Percentiles rank a stretch among this genome's conserved stretches.
phyloP scores from a whole-genome alignment of 192 early-diverging fungal genomes.

The Entomortierella parvispora region DNA sequence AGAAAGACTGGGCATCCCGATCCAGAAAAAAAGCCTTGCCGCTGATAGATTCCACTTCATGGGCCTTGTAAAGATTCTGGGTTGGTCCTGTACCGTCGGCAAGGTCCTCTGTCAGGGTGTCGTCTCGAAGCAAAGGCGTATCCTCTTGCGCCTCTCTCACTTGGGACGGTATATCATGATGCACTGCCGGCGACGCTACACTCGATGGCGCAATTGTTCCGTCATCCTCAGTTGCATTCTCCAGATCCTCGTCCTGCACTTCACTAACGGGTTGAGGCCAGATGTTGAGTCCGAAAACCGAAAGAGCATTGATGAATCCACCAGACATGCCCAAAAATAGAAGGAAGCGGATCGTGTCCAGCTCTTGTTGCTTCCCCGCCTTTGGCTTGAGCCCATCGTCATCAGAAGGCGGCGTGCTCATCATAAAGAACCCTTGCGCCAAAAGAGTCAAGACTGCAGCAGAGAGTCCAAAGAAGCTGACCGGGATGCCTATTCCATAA shows the following conservation, averaged over 20 bases:
- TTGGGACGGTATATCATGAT: neutral
- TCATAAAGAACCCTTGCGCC: slow-evolving; percentile 26
- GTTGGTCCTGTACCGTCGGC: neutral
- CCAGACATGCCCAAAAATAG: slow-evolving; percentile 30
- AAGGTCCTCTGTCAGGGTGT: neutral
- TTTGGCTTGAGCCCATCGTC: neutral
- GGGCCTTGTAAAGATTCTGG: neutral
- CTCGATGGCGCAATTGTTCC: too few species aligned
- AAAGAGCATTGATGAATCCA: slow-evolving; percentile 15
- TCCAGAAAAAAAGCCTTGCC: slow-evolving; percentile 38
- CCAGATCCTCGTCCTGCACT: too few species aligned
- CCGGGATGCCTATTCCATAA: slow-evolving; percentile 23
- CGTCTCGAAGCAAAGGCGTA: slow-evolving; percentile 18
- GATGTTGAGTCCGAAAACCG: slow-evolving; percentile 19
- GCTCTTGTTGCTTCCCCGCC: slow-evolving; percentile 3
- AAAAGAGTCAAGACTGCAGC: slow-evolving; percentile 23
- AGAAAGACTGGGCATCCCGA: slow-evolving; percentile 36
- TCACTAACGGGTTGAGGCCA: neutral
- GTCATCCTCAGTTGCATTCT: too few species aligned
- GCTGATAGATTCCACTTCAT: slow-evolving; percentile 10
- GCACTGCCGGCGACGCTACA: too few species aligned
- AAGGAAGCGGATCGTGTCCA: slow-evolving; percentile 27
- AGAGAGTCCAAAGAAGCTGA: slow-evolving; percentile 46
- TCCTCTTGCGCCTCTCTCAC: neutral
- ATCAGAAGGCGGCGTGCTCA: neutral